phyloP scores from a whole-genome alignment of 768 basidiomycete genomes.

The Phanerochaete carnosa region DNA sequence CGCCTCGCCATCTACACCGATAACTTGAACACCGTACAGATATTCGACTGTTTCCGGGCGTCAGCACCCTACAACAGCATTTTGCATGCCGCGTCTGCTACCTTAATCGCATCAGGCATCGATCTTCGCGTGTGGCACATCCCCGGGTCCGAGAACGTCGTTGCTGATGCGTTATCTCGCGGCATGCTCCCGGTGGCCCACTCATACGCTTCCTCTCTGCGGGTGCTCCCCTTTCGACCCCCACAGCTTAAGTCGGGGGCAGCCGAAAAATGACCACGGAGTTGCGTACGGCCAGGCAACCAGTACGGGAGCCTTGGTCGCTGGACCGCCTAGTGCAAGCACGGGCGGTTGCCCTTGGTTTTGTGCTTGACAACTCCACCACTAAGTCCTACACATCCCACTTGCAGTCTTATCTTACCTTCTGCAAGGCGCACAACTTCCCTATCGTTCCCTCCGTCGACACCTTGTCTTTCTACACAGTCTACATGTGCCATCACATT shows the following conservation, averaged over 20 bases:
- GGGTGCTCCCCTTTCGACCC: too few species aligned
- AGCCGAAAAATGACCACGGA: too few species aligned
- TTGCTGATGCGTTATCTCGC: slow-evolving; percentile 26
- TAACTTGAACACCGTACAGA: slow-evolving; percentile 23
- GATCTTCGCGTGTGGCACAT: slow-evolving; percentile 23
- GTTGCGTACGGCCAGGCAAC: too few species aligned
- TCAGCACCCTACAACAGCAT: slow-evolving; percentile 15
- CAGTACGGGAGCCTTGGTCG: slow-evolving; percentile 33
- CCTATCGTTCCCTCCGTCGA: slow-evolving; percentile 35
- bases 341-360: slow-evolving; percentile 30
- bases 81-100: slow-evolving; percentile 11
- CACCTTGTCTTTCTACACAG: slow-evolving; percentile 33
- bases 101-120: slow-evolving; percentile 7
- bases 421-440: slow-evolving; percentile 29
- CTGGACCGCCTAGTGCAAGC: slow-evolving; percentile 28
- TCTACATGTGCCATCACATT: slow-evolving; percentile 35
- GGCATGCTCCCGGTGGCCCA: too few species aligned
- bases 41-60: slow-evolving; percentile 21
- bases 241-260: too few species aligned
- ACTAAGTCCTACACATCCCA: slow-evolving; percentile 27
- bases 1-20: slow-evolving; percentile 22
- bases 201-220: too few species aligned
- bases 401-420: slow-evolving; percentile 35
- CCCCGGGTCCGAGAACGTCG: slow-evolving; percentile 18
- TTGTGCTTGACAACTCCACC: slow-evolving; percentile 13